Percentiles rank a stretch among this genome's conserved stretches.
Evolutionary conservation across 805 yeast genomes (phyloP).

Genomic region (Maudiozyma saulgeensis): DNA sequence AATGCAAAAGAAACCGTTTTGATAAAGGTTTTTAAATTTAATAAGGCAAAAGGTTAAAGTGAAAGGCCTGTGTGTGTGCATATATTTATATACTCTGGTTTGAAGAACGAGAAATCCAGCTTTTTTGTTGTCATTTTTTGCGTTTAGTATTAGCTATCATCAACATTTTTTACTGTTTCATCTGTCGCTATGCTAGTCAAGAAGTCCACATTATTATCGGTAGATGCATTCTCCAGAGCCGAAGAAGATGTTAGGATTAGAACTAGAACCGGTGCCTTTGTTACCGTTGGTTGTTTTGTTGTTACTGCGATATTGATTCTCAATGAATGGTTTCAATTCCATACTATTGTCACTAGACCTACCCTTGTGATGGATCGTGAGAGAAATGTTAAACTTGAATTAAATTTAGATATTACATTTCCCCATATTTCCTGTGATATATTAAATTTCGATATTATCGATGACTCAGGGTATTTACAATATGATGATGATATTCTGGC

Average conservation of each 20-base stretch:
- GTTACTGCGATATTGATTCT: constrained; percentile 53
- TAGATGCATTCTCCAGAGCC: constrained; percentile 87
- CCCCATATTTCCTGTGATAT: constrained; percentile 80
- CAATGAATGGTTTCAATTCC: constrained; percentile 71
- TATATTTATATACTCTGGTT: no score
- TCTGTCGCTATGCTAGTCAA: constrained; percentile 8
- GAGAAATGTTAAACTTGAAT: constrained; percentile 60
- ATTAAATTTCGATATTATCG: constrained; percentile 76
- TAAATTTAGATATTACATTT: constrained; percentile 73
- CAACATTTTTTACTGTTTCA: no score
- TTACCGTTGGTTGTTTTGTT: constrained; percentile 61
- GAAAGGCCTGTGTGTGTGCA: no score
- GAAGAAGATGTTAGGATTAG: constrained; percentile 86
- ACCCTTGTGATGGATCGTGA: constrained; percentile 85
- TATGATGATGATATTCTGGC: constrained; percentile 42
- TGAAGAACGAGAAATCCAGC: no score
- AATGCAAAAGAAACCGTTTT: no score
- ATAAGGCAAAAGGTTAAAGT: no score
- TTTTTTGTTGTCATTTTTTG: no score
- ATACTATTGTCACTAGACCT: constrained; percentile 58
- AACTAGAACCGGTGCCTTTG: constrained; percentile 83
- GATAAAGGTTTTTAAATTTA: no score
- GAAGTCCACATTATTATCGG: constrained; percentile 36
- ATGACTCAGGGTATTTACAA: constrained; percentile 76
- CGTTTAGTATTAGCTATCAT: no score